Evolutionary conservation across 371 early-diverging fungal species (phyloP).

Genomic region (Apophysomyces sp.): DNA sequence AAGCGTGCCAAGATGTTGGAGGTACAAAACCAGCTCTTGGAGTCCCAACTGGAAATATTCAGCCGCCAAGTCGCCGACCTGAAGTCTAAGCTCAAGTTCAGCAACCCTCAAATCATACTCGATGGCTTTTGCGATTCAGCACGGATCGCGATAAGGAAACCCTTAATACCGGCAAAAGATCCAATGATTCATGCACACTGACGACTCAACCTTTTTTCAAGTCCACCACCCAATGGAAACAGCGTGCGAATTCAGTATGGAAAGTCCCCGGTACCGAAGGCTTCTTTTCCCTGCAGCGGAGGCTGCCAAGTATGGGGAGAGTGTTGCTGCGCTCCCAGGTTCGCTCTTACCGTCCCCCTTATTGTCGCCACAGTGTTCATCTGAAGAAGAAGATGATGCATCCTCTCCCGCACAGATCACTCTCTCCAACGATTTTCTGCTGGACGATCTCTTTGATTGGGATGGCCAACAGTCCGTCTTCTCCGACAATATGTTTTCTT

Average conservation of each 20-base stretch:
- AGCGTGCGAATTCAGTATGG: neutral
- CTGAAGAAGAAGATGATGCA: constrained; percentile 22
- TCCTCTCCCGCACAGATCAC: constrained; percentile 20
- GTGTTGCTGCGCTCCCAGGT: constrained; percentile 6
- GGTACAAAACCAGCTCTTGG: constrained; percentile 56
- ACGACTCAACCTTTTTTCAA: constrained; percentile 3
- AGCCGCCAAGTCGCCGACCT: constrained; percentile 53
- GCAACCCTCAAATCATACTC: constrained; percentile 24
- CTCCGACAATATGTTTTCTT: neutral
- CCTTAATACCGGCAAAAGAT: neutral
- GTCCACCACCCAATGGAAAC: constrained; percentile 33
- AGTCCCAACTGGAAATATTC: constrained; percentile 58
- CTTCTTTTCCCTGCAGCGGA: constrained; percentile 46
- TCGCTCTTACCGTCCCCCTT: constrained; percentile 23
- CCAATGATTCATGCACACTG: neutral
- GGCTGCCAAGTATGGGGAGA: constrained; percentile 27
- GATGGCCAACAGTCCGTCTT: constrained; percentile 31
- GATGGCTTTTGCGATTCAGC: constrained; percentile 62
- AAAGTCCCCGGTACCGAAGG: neutral
- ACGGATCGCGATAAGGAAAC: constrained; percentile 44
- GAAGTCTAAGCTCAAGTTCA: constrained; percentile 48
- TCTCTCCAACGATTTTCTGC: constrained; percentile 20
- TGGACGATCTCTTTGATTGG: constrained; percentile 46
- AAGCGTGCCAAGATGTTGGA: constrained; percentile 67
- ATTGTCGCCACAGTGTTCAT: constrained; percentile 29